Base-by-base conservation (phyloP, 441 rosid genomes). In the Geranium incanum region DNA sequence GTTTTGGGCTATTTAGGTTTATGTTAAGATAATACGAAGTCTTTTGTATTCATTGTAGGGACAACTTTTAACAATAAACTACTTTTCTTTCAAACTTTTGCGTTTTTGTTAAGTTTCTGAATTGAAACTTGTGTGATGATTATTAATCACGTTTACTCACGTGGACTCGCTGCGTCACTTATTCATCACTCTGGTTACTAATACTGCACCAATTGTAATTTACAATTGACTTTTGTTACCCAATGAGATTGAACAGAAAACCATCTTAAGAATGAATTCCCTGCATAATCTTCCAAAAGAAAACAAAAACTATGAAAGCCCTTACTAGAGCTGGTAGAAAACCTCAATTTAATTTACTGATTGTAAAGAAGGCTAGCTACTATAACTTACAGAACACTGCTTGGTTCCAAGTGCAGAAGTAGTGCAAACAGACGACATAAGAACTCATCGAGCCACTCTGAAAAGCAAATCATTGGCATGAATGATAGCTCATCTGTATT, bases 371-470 rank as follows among this genome's bases (percentile, higher is more conserved):
- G 41, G 50, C 43, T 36, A 19, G 4, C 68, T 39, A 68, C 55
- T 8, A 75, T 68, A 73, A 86, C 99, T 93, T 82, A 95, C 99
- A 91, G 77, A 71, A 91, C 94, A 76, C 94, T 89, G 84, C 79
- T 87, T 72, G 99, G 94, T 76, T 95, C 99, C 88, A 95, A 84
- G 82, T 91, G 96, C 72, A 85, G 95, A 73, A 95, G 96, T 76
- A 95, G 84, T 1, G 97, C 84, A 70, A 93, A 93, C 77, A 95
- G 80, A 71, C 99, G 95, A 74, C 96, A 93, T 39, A 95, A 81
- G 79, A 93, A 95, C 77, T 95, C 98, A 83, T 95, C 99, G 69
- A 95, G 83, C 99, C 99, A 95, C 79, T 93, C 97, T 63, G 99
- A 90, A 84, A 95, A 87, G 74, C 81, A 72, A 76, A 84, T 88